Evolutionary conservation across 2,329 filamentous ascomycete species (phyloP), one percentile per base, ranked within the genome.

Genomic region (Diaporthe ampelina): DNA sequence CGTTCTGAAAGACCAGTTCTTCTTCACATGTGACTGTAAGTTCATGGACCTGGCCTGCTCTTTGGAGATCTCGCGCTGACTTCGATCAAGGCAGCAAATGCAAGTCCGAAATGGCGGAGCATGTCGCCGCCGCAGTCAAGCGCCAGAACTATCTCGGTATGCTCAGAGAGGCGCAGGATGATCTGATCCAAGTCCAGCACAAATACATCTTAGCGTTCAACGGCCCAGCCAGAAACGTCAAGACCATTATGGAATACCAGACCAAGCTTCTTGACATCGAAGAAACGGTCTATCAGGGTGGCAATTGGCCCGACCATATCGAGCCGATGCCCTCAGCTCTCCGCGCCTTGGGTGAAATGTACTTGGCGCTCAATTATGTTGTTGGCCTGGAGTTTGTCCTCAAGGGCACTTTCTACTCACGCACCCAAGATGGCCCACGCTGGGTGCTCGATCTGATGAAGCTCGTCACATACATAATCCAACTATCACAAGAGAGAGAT

Each of bases 21-120:
- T 78, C 68, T 79, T 82, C 67, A 76, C 77, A 35, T 82, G 81
- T 61, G 40, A 67, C 45, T 82, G 81, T 81, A 76, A 74, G 79
- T 52, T 11, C 15, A 7, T 32, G 10, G 11, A 0, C 2, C 7
- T 19, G 2, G 43, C 9, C 1, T 40, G 8, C 9, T 32, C 21
- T 19, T 10, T 48, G n/a, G 24, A 1, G 15, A 9, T 50, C 5
- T 70, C 52, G 5, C 4, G 4, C 35, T 72, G n/a, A 72, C 68
- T 24, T 26, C 2, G 26, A 0, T 15, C 2, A 29, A 81, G 80
- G 80, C 75, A 52, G 32, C 10, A 78, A 78, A 40, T 82, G 80
- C 77, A 76, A 76, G n/a, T n/a, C 59, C 29, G 80, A 82, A 29
- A 63, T 77, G 9, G 74, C 73, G 21, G 74, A 78, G 45, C 76